Percentiles rank a stretch among this genome's conserved stretches.
These are phyloP conservation scores for Zygosaccharomyces rouxii DNA, from an alignment of 805 yeast genomes.

Conservation along the genomic window DNA sequence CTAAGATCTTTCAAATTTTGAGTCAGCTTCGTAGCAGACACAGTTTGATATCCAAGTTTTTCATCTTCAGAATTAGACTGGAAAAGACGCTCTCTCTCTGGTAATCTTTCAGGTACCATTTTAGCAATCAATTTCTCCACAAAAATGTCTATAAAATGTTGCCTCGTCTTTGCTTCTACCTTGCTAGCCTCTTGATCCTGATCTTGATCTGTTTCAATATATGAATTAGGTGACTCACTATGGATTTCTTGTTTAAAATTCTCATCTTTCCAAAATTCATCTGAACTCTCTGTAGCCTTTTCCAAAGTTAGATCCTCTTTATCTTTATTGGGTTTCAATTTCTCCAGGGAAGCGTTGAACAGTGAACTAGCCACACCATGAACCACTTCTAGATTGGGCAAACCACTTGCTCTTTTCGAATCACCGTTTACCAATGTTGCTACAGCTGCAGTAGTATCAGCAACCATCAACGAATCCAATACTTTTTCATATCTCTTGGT, in stretches of 20 bases:
- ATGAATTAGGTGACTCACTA: constrained; percentile 5
- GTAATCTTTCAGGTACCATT: constrained; percentile 45
- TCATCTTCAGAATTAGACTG: constrained; percentile 9
- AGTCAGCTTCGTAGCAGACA: constrained; percentile 54
- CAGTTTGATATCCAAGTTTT: constrained; percentile 42
- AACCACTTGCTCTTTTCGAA: constrained; percentile 7
- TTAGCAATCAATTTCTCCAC: constrained; percentile 50
- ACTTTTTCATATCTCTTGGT: constrained; percentile 26
- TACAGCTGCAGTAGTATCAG: constrained; percentile 18
- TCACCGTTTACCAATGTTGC: constrained; percentile 13
- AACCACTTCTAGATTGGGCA: constrained; percentile 26
- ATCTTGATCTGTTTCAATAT: constrained; percentile 6
- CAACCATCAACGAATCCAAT: constrained; percentile 23
- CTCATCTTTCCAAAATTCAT: constrained; percentile 25
- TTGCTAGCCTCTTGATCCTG: constrained; percentile 15
- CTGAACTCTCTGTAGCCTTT: constrained; percentile 24
- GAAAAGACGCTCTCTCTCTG: constrained; percentile 42
- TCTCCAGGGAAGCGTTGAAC: constrained; percentile 43
- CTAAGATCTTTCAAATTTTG: constrained; percentile 57
- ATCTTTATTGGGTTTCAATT: constrained; percentile 21
- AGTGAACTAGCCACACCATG: constrained; percentile 44
- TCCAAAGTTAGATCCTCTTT: constrained; percentile 9
- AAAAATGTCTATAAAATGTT: constrained; percentile 56
- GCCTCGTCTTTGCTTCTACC: constrained; percentile 18
- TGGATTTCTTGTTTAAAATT: constrained; percentile 23